Evolutionary conservation across 169 alveolate genomes (phyloP), one percentile per base, ranked within the genome.

Genomic region (Plasmodium billcollinsi): DNA sequence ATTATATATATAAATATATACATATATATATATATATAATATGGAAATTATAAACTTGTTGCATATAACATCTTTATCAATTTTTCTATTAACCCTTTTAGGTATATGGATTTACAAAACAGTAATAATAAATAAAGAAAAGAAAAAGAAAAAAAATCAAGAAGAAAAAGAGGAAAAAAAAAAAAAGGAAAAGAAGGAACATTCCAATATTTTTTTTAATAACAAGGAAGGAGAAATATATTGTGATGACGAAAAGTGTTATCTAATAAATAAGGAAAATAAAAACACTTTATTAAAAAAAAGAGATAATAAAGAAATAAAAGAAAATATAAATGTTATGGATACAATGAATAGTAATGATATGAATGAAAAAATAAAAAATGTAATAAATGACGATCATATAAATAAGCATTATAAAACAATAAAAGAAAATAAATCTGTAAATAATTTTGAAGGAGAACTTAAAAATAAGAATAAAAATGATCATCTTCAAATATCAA

Each of bases 81-180:
- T 45, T n/a, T 56, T 78, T 50, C 49, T 78, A 50, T 50, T 78
- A 26, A n/a, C 67, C 24, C 50, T 78, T 20, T n/a, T 67, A 78
- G 76, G 71, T n/a, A 29, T 54, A 49, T 78, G 75, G 76, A 8
- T 78, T 65, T 78, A 78, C 15, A 45, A 65, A 47, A 66, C 11
- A 78, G 8, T 47, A 20, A 71, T 49, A 47, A 58, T 65, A n/a
- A 47, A 63, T 63, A 76, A 43, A 76, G n/a, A 65, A n/a, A 26
- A 21, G 29, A 49, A 65, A n/a, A 78, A 66, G 47, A 54, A 78
- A 58, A 45, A 50, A 5, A 15, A 21, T 47, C 11, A 6, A 56
- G 24, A 56, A 11, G 65, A n/a, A 61, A 52, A 59, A 33, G 63
- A 39, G 21, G 74, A 49, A 21, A 26, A 61, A 62, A 26, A 18